Conservation (phyloP, 495 filamentous ascomycete genomes). For the Trichoderma gamsii region DNA sequence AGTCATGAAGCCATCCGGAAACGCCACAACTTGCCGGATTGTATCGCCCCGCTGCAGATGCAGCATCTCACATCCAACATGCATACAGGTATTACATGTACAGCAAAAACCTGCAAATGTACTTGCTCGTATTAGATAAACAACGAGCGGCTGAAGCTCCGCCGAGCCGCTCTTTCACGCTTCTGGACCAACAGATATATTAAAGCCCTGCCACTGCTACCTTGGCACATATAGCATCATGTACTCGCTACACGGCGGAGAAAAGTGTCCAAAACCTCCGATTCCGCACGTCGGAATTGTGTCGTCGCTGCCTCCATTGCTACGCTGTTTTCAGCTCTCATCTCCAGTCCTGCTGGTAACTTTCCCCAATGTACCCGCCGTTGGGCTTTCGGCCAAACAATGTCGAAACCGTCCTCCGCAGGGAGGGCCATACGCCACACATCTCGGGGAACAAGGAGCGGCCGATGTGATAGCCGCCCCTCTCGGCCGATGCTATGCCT, state of each 20-base stretch:
- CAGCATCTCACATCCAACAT: too few relatives aligned
- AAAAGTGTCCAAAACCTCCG: background rate
- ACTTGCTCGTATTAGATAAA: too few relatives aligned
- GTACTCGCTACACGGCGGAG: background rate
- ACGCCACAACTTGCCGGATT: too few relatives aligned
- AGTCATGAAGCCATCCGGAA: too few relatives aligned
- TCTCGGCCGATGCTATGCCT: background rate
- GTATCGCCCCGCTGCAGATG: too few relatives aligned
- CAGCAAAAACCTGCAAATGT: too few relatives aligned
- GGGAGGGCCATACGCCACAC: background rate
- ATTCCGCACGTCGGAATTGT: background rate
- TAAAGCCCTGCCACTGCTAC: too few relatives aligned
- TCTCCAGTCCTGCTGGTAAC: background rate
- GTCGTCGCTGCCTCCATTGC: background rate
- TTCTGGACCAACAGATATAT: too few relatives aligned
- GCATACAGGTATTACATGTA: too few relatives aligned
- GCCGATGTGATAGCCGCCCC: background rate
- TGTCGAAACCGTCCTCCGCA: background rate
- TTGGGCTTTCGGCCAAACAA: background rate
- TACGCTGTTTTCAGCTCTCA: background rate
- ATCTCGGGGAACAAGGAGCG: slow-evolving; percentile 1
- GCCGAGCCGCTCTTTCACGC: too few relatives aligned
- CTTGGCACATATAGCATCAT: too few relatives aligned
- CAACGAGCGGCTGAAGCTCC: too few relatives aligned
- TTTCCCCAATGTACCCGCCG: background rate